Evolutionary conservation across 2,329 filamentous ascomycete genomes (phyloP).

Genomic region (Fusarium sp.): DNA sequence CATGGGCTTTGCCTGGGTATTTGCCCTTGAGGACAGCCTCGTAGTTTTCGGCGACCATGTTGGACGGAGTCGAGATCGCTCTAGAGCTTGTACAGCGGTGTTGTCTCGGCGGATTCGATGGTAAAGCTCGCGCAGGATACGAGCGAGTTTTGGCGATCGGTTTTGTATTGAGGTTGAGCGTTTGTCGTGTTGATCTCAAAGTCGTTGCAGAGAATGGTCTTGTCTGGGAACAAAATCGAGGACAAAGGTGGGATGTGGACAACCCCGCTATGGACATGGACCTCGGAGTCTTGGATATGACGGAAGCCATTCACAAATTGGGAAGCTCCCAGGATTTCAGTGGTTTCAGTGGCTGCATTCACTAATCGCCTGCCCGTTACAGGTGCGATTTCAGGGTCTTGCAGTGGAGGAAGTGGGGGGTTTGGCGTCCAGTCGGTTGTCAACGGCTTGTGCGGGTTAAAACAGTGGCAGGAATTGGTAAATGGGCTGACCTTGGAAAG

Average conservation of each 20-base stretch:
- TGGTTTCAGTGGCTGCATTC: conserved; percentile 36
- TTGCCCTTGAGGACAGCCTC: conserved; percentile 70
- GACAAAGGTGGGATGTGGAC: conserved; percentile 23
- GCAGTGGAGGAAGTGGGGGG: background rate
- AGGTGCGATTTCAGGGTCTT: conserved; percentile 32
- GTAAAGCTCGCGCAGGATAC: background rate
- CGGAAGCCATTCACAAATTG: conserved; percentile 35
- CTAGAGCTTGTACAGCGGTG: conserved; percentile 19
- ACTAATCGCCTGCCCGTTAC: conserved; percentile 35
- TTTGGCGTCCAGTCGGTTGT: conserved; percentile 27
- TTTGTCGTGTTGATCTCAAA: background rate
- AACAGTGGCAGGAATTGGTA: background rate
- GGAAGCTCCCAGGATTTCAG: conserved; percentile 43
- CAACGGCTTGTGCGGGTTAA: conserved; percentile 42
- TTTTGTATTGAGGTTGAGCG: background rate
- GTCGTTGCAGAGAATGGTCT: conserved; percentile 2
- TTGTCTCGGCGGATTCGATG: conserved; percentile 1
- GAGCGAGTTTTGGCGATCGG: background rate
- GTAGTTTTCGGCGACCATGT: conserved; percentile 59
- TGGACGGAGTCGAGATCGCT: conserved; percentile 22
- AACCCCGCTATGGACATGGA: conserved; percentile 40
- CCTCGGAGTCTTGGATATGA: conserved; percentile 37
- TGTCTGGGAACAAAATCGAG: conserved; percentile 8
- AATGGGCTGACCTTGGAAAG: background rate
- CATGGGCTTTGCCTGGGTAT: conserved; percentile 89